Evolutionary conservation across 2,329 filamentous ascomycete species (phyloP).

Genomic region (Ophiosphaerella korrae): DNA sequence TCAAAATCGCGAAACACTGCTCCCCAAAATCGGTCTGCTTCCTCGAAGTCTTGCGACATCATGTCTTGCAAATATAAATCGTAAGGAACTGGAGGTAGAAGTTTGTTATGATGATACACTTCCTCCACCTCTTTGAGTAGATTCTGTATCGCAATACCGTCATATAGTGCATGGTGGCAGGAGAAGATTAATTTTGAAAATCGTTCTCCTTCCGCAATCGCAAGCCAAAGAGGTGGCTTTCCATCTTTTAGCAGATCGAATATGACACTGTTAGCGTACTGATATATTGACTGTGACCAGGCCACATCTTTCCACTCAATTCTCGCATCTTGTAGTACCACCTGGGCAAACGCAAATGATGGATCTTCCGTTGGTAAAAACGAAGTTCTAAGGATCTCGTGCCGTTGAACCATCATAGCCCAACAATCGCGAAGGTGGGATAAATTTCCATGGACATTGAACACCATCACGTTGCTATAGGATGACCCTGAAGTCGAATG

Average conservation of each 20-base stretch:
- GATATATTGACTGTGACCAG: constrained; percentile 3
- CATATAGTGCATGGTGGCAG: constrained; percentile 85
- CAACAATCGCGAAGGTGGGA: constrained; percentile 64
- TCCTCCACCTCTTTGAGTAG: constrained; percentile 74
- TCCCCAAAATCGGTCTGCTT: constrained; percentile 70
- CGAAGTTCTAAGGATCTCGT: constrained; percentile 77
- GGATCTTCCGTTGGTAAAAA: constrained; percentile 70
- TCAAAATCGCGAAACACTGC: constrained; percentile 59
- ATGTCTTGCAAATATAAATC: constrained; percentile 68
- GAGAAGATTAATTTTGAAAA: constrained; percentile 52
- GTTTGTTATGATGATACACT: constrained; percentile 53
- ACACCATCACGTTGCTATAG: constrained; percentile 75
- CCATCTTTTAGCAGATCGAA: constrained; percentile 49
- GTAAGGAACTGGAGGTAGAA: constrained; percentile 62
- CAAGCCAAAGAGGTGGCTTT: constrained; percentile 46
- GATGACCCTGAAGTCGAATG: constrained; percentile 52
- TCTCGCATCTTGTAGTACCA: constrained; percentile 62
- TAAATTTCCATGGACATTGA: constrained; percentile 62
- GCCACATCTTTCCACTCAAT: background rate
- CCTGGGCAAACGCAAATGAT: constrained; percentile 71
- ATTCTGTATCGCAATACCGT: constrained; percentile 75
- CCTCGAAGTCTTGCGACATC: constrained; percentile 53
- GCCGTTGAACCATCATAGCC: constrained; percentile 65
- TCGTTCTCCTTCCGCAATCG: constrained; percentile 20
- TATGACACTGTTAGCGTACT: constrained; percentile 16